These are phyloP conservation scores for Xylogone sp. DNA, from an alignment of 2,329 filamentous ascomycete genomes.

Conservation along the genomic window DNA sequence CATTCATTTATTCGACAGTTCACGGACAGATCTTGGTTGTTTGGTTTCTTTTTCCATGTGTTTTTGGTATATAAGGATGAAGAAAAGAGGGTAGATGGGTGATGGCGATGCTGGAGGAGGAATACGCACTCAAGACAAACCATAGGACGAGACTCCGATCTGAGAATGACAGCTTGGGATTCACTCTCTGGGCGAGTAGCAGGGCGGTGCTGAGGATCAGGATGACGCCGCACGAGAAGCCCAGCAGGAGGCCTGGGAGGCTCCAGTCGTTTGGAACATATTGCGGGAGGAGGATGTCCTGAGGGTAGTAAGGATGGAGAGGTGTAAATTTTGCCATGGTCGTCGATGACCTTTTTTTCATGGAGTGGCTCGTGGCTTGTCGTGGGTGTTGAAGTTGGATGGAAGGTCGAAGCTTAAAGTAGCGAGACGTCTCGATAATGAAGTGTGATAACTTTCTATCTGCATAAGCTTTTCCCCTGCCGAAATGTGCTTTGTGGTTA, in stretches of 20 bases:
- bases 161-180: conserved; percentile 15
- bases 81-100: too few species aligned
- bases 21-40: too few species aligned
- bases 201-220: conserved; percentile 15
- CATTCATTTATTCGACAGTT: too few species aligned
- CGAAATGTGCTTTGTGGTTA: too few species aligned
- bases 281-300: conserved; percentile 17
- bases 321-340: neutral
- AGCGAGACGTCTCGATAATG: too few species aligned
- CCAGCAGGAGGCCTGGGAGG: conserved; percentile 15
- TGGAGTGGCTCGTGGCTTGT: too few species aligned
- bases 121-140: conserved; percentile 25
- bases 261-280: conserved; percentile 18
- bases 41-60: neutral
- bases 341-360: too few species aligned
- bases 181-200: conserved; percentile 9
- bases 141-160: conserved; percentile 23
- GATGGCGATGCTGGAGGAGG: too few species aligned
- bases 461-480: too few species aligned
- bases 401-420: too few species aligned
- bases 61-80: neutral
- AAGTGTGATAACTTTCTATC: too few species aligned
- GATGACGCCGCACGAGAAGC: conserved; percentile 17
- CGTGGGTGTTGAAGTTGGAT: too few species aligned
- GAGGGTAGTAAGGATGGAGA: conserved; percentile 23